A percentile compares a stretch with the other conserved stretches of the same genome.
Conservation (phyloP, 768 basidiomycete genomes). For the Agaricus subrufescens region DNA sequence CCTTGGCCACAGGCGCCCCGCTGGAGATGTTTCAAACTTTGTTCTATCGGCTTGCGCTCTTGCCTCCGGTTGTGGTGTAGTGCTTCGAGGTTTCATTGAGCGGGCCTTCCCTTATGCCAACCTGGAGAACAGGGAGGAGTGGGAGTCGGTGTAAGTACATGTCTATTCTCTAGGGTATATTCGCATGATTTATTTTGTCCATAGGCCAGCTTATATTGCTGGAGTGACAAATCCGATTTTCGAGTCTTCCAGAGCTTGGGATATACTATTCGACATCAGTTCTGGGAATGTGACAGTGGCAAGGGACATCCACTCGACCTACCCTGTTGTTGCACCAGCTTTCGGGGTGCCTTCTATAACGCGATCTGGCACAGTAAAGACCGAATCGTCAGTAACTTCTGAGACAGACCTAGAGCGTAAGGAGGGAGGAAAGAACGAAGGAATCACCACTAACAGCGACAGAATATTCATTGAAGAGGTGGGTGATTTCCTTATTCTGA, state of each 20-base stretch:
- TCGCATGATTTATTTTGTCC: slow-evolving; percentile 1
- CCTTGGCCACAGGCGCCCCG: slow-evolving; percentile 84
- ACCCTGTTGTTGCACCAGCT: slow-evolving; percentile 41
- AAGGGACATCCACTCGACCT: slow-evolving; percentile 70
- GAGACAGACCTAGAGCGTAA: slow-evolving; percentile 74
- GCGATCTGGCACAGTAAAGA: slow-evolving; percentile 59
- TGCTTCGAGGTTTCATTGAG: slow-evolving; percentile 83
- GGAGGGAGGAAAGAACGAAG: slow-evolving; percentile 55
- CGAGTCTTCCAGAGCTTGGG: slow-evolving; percentile 84
- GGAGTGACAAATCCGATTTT: slow-evolving; percentile 98
- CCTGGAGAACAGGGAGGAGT: slow-evolving; percentile 81
- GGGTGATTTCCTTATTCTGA: slow-evolving; percentile 25
- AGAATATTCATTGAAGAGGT: slow-evolving; percentile 94
- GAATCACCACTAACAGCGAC: slow-evolving; percentile 60
- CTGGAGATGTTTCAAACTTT: slow-evolving; percentile 85
- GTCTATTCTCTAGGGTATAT: neutral
- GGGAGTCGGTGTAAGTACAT: slow-evolving; percentile 75
- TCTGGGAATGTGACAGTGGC: slow-evolving; percentile 82
- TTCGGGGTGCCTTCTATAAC: slow-evolving; percentile 39
- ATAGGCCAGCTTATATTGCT: slow-evolving; percentile 88
- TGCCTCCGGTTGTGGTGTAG: slow-evolving; percentile 82
- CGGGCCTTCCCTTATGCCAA: slow-evolving; percentile 96
- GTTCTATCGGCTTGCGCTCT: slow-evolving; percentile 94
- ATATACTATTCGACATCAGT: slow-evolving; percentile 88
- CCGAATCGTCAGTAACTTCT: slow-evolving; percentile 56